These are phyloP conservation scores for Podospora fimiseda DNA, from an alignment of 495 filamentous ascomycete species.

Conservation along the genomic window DNA sequence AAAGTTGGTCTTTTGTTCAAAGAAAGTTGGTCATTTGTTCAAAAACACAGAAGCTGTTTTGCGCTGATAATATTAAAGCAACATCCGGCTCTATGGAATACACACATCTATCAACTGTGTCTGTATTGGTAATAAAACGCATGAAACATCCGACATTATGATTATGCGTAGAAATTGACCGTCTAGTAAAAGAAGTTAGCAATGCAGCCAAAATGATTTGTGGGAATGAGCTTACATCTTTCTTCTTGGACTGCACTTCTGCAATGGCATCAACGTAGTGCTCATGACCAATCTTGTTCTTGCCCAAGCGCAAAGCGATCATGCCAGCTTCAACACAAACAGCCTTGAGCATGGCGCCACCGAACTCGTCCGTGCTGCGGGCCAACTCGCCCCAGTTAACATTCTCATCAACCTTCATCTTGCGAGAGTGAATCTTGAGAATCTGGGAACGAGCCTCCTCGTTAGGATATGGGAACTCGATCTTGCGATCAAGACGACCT, in stretches of 20 bases:
- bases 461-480: slow-evolving; percentile 99
- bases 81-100: slow-evolving; percentile 13
- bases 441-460: slow-evolving; percentile 97
- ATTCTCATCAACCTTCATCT: slow-evolving; percentile 91
- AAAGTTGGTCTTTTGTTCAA: too few species aligned
- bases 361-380: slow-evolving; percentile 97
- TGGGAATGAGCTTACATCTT: slow-evolving; percentile 53
- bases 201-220: not conserved
- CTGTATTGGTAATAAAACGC: not conserved
- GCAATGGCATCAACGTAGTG: slow-evolving; percentile 98
- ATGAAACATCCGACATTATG: slow-evolving; percentile 15
- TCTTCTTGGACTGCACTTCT: slow-evolving; percentile 98
- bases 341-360: slow-evolving; percentile 93
- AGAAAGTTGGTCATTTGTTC: too few species aligned
- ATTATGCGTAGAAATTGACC: slow-evolving; percentile 56
- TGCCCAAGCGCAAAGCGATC: slow-evolving; percentile 90
- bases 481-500: slow-evolving; percentile 94
- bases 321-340: slow-evolving; percentile 99
- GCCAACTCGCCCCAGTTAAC: slow-evolving; percentile 98
- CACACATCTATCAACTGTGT: slow-evolving; percentile 10
- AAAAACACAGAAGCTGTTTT: not conserved
- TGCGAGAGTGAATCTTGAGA: slow-evolving; percentile 91
- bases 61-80: slow-evolving; percentile 6
- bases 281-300: slow-evolving; percentile 92
- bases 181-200: slow-evolving; percentile 38